Base-by-base conservation (phyloP, 495 filamentous ascomycete species). In the Chaetomium cochliodes region DNA sequence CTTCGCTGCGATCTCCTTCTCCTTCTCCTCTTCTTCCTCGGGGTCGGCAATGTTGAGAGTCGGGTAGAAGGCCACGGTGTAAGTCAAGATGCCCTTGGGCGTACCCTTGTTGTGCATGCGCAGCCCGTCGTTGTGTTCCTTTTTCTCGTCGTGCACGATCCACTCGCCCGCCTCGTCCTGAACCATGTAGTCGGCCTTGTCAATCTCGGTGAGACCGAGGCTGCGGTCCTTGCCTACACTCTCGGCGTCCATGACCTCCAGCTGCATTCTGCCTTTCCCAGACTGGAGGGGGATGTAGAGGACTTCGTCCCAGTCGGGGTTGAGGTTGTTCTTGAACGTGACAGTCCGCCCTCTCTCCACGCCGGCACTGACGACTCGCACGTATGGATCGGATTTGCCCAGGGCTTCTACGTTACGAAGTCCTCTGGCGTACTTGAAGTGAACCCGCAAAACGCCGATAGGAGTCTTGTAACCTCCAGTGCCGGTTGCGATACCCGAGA, bases 211-310 rank as follows among this genome's bases (percentile, higher is more conserved):
- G 39, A 86, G 80, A 37, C 94, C 94, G 30, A 99, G 84, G 23
- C 88, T 87, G 41, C 96, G 87, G 72, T 99, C 94, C 69, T 89
- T 91, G 63, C 89, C 89, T 63, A 96, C 80, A 56, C 85, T 91
- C 77, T 99, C 94, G 59, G 92, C 85, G 68, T 99, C 94, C 94
- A 99, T 98, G 65, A 97, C 92, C 75, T 98, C 94, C 16, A 99
- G 77, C 0, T 85, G 85, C 22, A 99, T 74, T 67, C 88, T 93
- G 74, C 98, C 96, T 39, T 89, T 87, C n/a, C 81, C 60, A 13
- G 87, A 90, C 74, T 98, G 96, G 62, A 99, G 84, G 0, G 96
- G 93, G 0, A 99, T 84, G 74, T 99, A 99, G 51, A 96, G 83
- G 15, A 98, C 85, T 74, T 99, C 96, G 70, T 99, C 92, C 90